These are phyloP conservation scores for Colletotrichum sansevieriae DNA, from an alignment of 2,329 filamentous ascomycete species.

Conservation along the genomic window DNA sequence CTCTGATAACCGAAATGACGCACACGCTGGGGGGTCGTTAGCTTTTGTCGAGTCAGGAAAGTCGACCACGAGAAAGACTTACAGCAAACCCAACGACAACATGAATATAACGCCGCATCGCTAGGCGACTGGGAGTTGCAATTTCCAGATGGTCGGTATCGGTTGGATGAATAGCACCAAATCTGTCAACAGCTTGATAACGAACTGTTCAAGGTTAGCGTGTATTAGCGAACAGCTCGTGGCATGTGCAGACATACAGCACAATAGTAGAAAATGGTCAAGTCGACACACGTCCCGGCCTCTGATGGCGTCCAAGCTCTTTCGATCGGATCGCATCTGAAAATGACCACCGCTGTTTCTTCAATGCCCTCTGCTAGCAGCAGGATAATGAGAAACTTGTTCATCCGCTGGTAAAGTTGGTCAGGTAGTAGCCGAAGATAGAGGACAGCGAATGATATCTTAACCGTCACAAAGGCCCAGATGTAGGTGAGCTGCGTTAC, in stretches of 20 bases:
- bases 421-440: constrained; percentile 41
- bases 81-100: constrained; percentile 48
- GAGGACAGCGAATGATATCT: constrained; percentile 41
- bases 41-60: background rate
- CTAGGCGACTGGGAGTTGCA: constrained; percentile 50
- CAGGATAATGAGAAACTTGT: constrained; percentile 38
- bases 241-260: background rate
- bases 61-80: background rate
- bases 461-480: constrained; percentile 42
- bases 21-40: constrained; percentile 43
- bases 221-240: background rate
- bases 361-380: constrained; percentile 39
- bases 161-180: constrained; percentile 54
- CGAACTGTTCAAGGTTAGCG: constrained; percentile 43
- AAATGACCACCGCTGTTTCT: constrained; percentile 40
- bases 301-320: constrained; percentile 40
- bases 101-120: constrained; percentile 47
- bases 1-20: constrained; percentile 47
- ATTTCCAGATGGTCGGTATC: constrained; percentile 53
- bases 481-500: constrained; percentile 41
- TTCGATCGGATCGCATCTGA: constrained; percentile 41
- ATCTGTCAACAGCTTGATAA: constrained; percentile 53
- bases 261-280: constrained; percentile 46
- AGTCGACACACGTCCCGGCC: constrained; percentile 45
- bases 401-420: constrained; percentile 34